Percentiles rank a stretch among this genome's conserved stretches.
phyloP scores from a whole-genome alignment of 768 basidiomycete species.

The Boletus sp. region DNA sequence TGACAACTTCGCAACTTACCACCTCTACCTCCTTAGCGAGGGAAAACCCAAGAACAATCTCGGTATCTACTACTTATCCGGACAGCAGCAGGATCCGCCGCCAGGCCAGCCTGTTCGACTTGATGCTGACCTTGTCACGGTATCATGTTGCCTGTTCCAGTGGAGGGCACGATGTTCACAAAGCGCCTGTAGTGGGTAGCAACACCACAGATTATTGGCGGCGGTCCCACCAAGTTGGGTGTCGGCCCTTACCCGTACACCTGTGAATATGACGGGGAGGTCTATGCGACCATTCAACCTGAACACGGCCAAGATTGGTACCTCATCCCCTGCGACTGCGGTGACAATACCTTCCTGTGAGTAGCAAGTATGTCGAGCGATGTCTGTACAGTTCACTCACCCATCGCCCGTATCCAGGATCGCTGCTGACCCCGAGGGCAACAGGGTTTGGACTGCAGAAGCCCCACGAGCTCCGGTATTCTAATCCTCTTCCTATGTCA shows the following conservation, averaged over 20 bases:
- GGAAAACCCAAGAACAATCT: neutral
- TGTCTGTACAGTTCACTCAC: neutral
- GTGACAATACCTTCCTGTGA: neutral
- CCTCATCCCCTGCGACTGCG: neutral
- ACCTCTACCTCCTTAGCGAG: neutral
- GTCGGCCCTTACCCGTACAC: neutral
- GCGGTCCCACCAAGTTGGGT: neutral
- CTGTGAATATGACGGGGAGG: neutral
- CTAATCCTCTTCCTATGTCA: neutral
- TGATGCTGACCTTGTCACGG: neutral
- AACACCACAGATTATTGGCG: neutral
- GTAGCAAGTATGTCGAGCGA: neutral
- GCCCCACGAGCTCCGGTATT: neutral
- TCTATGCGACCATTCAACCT: neutral
- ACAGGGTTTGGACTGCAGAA: neutral
- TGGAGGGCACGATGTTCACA: neutral
- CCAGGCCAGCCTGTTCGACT: neutral
- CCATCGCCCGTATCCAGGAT: neutral
- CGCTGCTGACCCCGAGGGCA: too few relatives aligned
- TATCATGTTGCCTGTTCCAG: neutral
- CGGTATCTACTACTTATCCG: neutral
- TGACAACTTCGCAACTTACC: neutral
- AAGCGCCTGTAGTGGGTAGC: neutral
- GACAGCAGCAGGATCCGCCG: neutral
- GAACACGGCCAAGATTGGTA: neutral